Evolutionary conservation across 331 rosid genomes (phyloP), one percentile per base, ranked within the genome.

Genomic region (Dryas integrifolia): DNA sequence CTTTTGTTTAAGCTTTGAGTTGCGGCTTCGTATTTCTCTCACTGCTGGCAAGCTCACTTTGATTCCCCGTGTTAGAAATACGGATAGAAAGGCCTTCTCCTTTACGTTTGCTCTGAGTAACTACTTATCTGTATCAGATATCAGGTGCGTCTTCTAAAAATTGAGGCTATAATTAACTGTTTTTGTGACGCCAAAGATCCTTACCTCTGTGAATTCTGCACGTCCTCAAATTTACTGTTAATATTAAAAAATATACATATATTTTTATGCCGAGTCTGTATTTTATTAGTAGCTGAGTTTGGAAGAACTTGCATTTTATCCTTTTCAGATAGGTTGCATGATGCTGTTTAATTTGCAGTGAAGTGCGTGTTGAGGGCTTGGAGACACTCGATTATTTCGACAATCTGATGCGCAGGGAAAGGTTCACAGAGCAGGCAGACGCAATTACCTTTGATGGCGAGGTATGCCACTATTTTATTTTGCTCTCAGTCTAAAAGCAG

Each of bases 341-440:
- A 75, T 78, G 72, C 35, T 69, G 41, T 78, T 80, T 56, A 58
- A 73, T 74, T 46, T 84, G 82, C 89, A 90, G 96, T 67, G 94
- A 90, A 82, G 94, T 90, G 70, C 87, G 94, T 7, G 74, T 90
- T 69, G 96, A 90, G 80, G 96, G 94, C 77, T 76, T 90, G 83
- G 96, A 90, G 80, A 90, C 96, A 14, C 90, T 90, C 30, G 94
- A 90, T 77, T 90, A 86, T 83, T 75, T 86, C 5, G 96, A 90
- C 75, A 85, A 86, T 75, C 82, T 88, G 72, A 74, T 72, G 73
- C 77, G 72, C 38, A 76, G 86, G 70, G 70, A 80, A 69, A 84
- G 92, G 79, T 88, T 85, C 84, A 90, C 96, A 9, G 96, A 90
- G 64, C 96, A 90, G 63, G 96, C 92, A 49, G 96, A 90, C 82